Percentiles rank a stretch among this genome's conserved stretches.
Conservation (phyloP, 2,329 filamentous ascomycete genomes). For the Talaromyces marneffei region DNA sequence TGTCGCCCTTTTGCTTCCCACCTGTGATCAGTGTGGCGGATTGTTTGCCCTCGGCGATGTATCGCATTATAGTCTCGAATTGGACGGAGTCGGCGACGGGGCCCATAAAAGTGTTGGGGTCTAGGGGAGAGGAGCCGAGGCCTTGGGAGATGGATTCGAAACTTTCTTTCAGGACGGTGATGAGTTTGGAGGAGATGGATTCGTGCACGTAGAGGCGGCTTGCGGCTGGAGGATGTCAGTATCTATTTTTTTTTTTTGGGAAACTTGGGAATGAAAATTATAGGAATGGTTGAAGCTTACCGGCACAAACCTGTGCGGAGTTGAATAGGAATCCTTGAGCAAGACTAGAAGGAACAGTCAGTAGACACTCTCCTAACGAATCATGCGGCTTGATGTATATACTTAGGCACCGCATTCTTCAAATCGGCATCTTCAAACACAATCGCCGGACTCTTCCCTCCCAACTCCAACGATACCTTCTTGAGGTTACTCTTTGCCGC, state of each 20-base stretch:
- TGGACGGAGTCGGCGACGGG: conserved; percentile 14
- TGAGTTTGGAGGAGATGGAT: conserved; percentile 17
- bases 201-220: conserved; percentile 21
- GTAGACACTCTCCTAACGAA: neutral
- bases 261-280: neutral
- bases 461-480: conserved; percentile 42
- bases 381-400: neutral
- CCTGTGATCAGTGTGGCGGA: conserved; percentile 8
- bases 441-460: conserved; percentile 39
- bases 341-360: conserved; percentile 12
- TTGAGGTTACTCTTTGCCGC: conserved; percentile 52
- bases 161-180: conserved; percentile 10
- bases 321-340: conserved; percentile 17
- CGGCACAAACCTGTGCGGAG: conserved; percentile 20
- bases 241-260: no score
- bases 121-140: conserved; percentile 10
- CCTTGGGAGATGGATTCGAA: conserved; percentile 4
- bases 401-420: conserved; percentile 18
- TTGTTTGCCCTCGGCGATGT: conserved; percentile 17
- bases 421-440: conserved; percentile 19
- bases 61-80: conserved; percentile 11
- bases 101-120: conserved; percentile 8
- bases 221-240: conserved; percentile 12
- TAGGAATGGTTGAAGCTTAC: neutral
- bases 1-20: neutral